phyloP scores from a whole-genome alignment of 2,329 filamentous ascomycete species.

The Clonostachys byssicola region DNA sequence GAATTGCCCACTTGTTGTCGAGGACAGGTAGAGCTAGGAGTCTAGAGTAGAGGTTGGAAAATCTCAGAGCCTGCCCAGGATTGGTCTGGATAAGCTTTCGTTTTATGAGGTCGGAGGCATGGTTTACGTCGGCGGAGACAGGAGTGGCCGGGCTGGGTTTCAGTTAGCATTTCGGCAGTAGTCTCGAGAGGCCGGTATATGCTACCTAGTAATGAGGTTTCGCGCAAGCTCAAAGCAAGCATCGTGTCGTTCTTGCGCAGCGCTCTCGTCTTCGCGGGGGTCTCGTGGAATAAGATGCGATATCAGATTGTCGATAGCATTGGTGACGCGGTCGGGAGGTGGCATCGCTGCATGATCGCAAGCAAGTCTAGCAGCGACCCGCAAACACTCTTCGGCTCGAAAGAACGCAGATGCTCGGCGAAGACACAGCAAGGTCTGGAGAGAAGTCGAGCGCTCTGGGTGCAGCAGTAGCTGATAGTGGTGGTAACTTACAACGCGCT shows the following conservation, averaged over 20 bases:
- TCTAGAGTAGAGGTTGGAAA: slow-evolving; percentile 86
- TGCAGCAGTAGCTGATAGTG: too few species aligned
- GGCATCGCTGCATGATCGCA: slow-evolving; percentile 46
- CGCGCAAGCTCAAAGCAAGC: slow-evolving; percentile 49
- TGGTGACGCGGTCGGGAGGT: slow-evolving; percentile 65
- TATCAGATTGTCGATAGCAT: slow-evolving; percentile 76
- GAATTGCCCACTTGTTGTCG: slow-evolving; percentile 93
- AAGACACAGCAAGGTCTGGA: too few species aligned
- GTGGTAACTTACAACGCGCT: too few species aligned
- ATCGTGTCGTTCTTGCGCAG: slow-evolving; percentile 65
- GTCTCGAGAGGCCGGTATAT: slow-evolving; percentile 5
- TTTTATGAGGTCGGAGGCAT: slow-evolving; percentile 90
- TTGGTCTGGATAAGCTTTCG: slow-evolving; percentile 78
- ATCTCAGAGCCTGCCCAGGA: slow-evolving; percentile 73
- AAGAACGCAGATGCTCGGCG: too few species aligned
- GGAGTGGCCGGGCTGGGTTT: slow-evolving; percentile 38
- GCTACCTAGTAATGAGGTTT: slow-evolving; percentile 46
- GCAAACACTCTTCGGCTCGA: too few species aligned
- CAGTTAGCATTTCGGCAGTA: neutral
- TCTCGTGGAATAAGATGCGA: slow-evolving; percentile 66
- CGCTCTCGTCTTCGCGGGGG: slow-evolving; percentile 62
- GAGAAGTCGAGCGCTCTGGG: too few species aligned
- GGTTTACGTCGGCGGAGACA: slow-evolving; percentile 72
- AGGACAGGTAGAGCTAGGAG: slow-evolving; percentile 88
- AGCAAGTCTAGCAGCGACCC: neutral